Percentiles rank a stretch among this genome's conserved stretches.
These are phyloP conservation scores for Lentinula guzmanii DNA, from an alignment of 768 basidiomycete species.

Conservation along the genomic window DNA sequence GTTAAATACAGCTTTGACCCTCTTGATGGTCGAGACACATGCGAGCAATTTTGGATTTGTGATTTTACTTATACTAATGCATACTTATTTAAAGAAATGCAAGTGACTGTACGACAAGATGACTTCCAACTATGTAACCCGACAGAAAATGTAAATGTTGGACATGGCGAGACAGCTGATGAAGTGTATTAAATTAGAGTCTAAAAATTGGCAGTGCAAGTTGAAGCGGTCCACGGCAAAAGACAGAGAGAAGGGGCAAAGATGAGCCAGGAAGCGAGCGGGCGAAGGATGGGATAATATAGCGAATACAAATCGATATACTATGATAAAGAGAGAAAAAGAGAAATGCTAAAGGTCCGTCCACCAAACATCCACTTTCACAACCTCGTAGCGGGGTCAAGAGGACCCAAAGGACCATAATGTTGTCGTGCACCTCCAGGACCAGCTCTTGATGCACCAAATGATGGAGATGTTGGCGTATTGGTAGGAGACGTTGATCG, in stretches of 20 bases:
- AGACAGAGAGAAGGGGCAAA: not conserved
- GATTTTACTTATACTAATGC: not conserved
- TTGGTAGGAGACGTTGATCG: conserved; percentile 36
- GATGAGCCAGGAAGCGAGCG: conserved; percentile 1
- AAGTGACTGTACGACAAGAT: not conserved
- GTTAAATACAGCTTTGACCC: too few relatives aligned
- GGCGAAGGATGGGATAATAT: conserved; percentile 27
- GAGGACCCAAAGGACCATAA: conserved; percentile 54
- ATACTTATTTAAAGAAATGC: not conserved
- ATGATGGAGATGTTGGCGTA: conserved; percentile 34
- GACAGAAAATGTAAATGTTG: not conserved
- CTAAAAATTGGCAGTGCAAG: not conserved
- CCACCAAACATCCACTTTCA: conserved; percentile 15
- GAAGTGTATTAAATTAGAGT: not conserved
- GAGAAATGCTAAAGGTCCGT: conserved; percentile 13
- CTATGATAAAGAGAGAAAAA: conserved; percentile 16
- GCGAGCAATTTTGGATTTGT: not conserved
- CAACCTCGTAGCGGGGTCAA: conserved; percentile 54
- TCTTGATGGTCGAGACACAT: too few relatives aligned
- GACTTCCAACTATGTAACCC: not conserved
- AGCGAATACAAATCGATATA: conserved; percentile 28
- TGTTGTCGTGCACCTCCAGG: conserved; percentile 5
- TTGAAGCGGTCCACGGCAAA: not conserved
- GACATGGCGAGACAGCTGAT: not conserved
- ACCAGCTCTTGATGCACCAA: conserved; percentile 13